Evolutionary conservation across 768 basidiomycete species (phyloP).

Genomic region (Rhizopogon sp.): DNA sequence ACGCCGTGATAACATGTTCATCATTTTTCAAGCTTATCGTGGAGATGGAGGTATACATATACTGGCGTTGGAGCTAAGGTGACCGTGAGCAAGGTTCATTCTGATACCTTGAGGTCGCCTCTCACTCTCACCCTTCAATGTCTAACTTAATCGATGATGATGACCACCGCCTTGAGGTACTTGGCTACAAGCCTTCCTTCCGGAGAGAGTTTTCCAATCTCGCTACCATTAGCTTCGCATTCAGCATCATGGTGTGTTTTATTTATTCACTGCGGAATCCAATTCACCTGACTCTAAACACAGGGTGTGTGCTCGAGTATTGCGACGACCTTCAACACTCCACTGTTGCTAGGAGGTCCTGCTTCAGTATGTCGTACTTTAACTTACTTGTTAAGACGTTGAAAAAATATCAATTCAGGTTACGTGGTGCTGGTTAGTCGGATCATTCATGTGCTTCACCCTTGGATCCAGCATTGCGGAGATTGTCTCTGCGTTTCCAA

Average conservation of each 20-base stretch:
- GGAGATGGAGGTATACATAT: background rate
- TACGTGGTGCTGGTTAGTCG: constrained; percentile 74
- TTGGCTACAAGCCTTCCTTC: constrained; percentile 78
- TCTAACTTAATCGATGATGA: constrained; percentile 29
- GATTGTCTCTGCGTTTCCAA: constrained; percentile 72
- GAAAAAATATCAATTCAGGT: constrained; percentile 28
- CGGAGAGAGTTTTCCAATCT: constrained; percentile 81
- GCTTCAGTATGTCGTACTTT: constrained; percentile 43
- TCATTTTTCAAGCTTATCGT: no score
- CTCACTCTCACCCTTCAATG: background rate
- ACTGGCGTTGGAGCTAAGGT: background rate
- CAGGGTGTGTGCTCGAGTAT: constrained; percentile 73
- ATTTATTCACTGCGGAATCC: background rate
- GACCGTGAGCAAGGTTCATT: background rate
- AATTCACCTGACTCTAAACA: background rate
- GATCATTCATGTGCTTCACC: constrained; percentile 68
- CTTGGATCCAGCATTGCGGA: constrained; percentile 71
- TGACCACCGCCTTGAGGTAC: constrained; percentile 56
- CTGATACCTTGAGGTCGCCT: background rate
- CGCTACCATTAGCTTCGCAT: constrained; percentile 72
- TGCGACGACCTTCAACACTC: constrained; percentile 76
- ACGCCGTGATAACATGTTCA: no score
- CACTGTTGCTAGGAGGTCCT: constrained; percentile 63
- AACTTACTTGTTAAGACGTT: background rate
- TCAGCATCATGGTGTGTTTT: constrained; percentile 62